Conservation (phyloP, 192 early-diverging fungal species). For the Entomortierella lignicola region DNA sequence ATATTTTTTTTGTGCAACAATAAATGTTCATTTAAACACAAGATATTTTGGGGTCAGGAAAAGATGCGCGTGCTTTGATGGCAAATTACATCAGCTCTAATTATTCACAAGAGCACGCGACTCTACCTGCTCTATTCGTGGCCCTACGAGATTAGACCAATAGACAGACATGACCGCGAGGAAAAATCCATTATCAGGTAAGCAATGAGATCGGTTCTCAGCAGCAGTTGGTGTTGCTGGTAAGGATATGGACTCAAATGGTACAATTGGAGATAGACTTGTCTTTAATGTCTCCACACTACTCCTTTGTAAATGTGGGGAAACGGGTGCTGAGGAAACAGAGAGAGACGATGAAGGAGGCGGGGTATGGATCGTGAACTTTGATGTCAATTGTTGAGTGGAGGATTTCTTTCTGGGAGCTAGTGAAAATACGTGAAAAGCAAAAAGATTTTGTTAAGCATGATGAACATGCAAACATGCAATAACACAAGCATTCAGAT, state of each 20-base stretch:
- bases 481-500: too few relatives aligned
- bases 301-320: conserved; percentile 25
- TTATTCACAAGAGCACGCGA: background rate
- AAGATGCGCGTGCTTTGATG: background rate
- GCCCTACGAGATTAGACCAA: conserved; percentile 67
- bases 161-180: conserved; percentile 62
- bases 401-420: conserved; percentile 45
- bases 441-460: conserved; percentile 1
- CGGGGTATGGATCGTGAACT: conserved; percentile 46
- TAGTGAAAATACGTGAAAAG: background rate
- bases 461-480: background rate
- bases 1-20: conserved; percentile 19
- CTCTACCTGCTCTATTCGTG: conserved; percentile 60
- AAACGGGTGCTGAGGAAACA: conserved; percentile 43
- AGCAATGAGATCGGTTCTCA: conserved; percentile 39
- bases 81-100: conserved; percentile 37
- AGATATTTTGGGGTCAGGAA: background rate
- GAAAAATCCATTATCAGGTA: conserved; percentile 65
- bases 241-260: conserved; percentile 45
- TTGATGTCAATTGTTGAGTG: conserved; percentile 43
- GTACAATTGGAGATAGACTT: conserved; percentile 17
- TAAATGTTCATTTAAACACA: conserved; percentile 23
- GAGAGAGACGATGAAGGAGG: conserved; percentile 30
- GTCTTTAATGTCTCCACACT: conserved; percentile 14
- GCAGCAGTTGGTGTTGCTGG: conserved; percentile 47